These are phyloP conservation scores for Magnolia kwangsiensis DNA, from an alignment of 164 flowering plant species.

Conservation along the genomic window DNA sequence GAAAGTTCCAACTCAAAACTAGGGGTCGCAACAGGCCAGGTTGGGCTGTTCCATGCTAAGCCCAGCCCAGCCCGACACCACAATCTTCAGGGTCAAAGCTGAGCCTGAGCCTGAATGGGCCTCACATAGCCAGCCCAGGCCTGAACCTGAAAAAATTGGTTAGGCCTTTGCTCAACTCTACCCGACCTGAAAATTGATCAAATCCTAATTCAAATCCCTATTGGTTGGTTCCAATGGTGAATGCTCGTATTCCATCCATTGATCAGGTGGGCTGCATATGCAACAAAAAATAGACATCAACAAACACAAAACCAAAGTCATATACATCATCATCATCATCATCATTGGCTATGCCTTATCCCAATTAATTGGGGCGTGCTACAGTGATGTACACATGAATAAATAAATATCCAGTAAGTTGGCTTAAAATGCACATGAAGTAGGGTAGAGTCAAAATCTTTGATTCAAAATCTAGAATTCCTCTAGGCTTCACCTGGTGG, in stretches of 20 bases:
- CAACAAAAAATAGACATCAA: neutral
- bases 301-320: too few relatives aligned
- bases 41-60: neutral
- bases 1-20: neutral
- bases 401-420: too few relatives aligned
- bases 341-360: too few relatives aligned
- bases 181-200: neutral
- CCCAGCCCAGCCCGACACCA: neutral
- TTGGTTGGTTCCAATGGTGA: neutral
- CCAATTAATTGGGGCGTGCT: too few relatives aligned
- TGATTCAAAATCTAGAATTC: too few relatives aligned
- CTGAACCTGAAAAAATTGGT: neutral
- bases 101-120: neutral
- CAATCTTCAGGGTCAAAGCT: neutral
- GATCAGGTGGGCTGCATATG: neutral
- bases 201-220: neutral
- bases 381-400: too few relatives aligned
- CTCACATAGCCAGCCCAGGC: neutral
- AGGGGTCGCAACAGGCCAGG: neutral
- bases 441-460: too few relatives aligned
- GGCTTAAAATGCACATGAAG: too few relatives aligned
- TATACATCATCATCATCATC: too few relatives aligned
- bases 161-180: neutral
- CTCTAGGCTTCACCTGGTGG: too few relatives aligned
- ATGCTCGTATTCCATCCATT: neutral